A percentile compares a stretch with the other conserved stretches of the same genome.
Evolutionary conservation across 805 yeast genomes (phyloP).

Genomic region (Kodamaea kakaduensis): DNA sequence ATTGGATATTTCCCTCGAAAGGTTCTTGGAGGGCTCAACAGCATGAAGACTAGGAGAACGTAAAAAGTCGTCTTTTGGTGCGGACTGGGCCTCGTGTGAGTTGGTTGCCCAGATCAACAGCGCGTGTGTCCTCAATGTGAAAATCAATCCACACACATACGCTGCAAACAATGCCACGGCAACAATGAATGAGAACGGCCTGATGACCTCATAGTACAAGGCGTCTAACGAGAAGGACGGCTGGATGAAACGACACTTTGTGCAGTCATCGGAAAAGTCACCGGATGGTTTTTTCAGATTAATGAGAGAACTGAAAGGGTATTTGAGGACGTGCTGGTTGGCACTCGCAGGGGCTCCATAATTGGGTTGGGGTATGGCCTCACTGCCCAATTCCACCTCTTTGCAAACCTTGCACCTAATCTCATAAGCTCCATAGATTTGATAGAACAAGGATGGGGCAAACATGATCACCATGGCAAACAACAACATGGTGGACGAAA

Average conservation of each 20-base stretch:
- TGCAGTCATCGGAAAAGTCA: constrained; percentile 42
- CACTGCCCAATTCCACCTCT: constrained; percentile 6
- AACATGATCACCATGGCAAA: constrained; percentile 89
- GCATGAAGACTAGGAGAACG: constrained; percentile 40
- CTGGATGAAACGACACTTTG: constrained; percentile 70
- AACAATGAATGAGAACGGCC: constrained; percentile 79
- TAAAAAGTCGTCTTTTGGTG: constrained; percentile 15
- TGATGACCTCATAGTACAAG: constrained; percentile 62
- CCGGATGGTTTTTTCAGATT: not conserved
- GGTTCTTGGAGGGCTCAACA: constrained; percentile 16
- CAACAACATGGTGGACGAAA: constrained; percentile 89
- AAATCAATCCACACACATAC: constrained; percentile 83
- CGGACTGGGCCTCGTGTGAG: constrained; percentile 26
- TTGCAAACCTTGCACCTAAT: constrained; percentile 63
- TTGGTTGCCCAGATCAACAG: constrained; percentile 85
- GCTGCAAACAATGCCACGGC: constrained; percentile 78
- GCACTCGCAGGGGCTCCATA: not conserved
- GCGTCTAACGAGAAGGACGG: constrained; percentile 69
- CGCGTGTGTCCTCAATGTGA: constrained; percentile 94
- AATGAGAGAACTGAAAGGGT: not conserved
- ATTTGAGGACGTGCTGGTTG: not conserved
- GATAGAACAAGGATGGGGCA: constrained; percentile 87
- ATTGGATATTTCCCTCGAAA: constrained; percentile 12
- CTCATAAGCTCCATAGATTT: constrained; percentile 84
- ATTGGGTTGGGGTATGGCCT: not conserved